Evolutionary conservation across 2,329 filamentous ascomycete genomes (phyloP).

Genomic region (Curvularia sp.): DNA sequence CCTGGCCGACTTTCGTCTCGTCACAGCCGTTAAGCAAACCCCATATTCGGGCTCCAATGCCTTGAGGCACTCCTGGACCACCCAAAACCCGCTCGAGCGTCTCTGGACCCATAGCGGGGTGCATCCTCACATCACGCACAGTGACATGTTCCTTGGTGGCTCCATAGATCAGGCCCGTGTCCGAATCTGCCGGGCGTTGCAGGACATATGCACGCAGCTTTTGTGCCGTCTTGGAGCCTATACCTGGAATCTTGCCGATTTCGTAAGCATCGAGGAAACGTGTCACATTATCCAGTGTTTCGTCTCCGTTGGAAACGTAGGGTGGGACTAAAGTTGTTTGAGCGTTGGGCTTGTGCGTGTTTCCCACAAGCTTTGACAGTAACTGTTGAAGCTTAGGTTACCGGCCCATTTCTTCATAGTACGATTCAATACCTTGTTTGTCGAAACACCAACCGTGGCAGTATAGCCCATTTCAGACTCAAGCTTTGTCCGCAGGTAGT

Average conservation of each 20-base stretch:
- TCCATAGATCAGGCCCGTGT: conserved; percentile 57
- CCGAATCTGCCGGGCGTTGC: conserved; percentile 53
- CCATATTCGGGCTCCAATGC: conserved; percentile 78
- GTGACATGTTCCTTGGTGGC: conserved; percentile 64
- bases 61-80: conserved; percentile 73
- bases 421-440: conserved; percentile 66
- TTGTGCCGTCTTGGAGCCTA: conserved; percentile 80
- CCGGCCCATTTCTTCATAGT: too few species aligned
- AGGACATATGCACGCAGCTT: conserved; percentile 69
- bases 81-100: conserved; percentile 72
- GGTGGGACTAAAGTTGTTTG: conserved; percentile 84
- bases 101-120: conserved; percentile 68
- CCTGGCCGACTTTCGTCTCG: conserved; percentile 72
- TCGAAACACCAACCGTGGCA: conserved; percentile 84
- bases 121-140: conserved; percentile 69
- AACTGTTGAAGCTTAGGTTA: conserved; percentile 47
- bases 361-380: conserved; percentile 83
- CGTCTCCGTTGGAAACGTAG: conserved; percentile 49
- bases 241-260: conserved; percentile 81
- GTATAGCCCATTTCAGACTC: conserved; percentile 83
- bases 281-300: conserved; percentile 58
- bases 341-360: conserved; percentile 81
- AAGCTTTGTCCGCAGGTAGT: conserved; percentile 73
- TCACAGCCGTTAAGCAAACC: conserved; percentile 82
- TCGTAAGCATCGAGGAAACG: conserved; percentile 77